Evolutionary conservation across 2,329 filamentous ascomycete genomes (phyloP), one percentile per base, ranked within the genome.

Genomic region (Pseudogymnoascus sp.): DNA sequence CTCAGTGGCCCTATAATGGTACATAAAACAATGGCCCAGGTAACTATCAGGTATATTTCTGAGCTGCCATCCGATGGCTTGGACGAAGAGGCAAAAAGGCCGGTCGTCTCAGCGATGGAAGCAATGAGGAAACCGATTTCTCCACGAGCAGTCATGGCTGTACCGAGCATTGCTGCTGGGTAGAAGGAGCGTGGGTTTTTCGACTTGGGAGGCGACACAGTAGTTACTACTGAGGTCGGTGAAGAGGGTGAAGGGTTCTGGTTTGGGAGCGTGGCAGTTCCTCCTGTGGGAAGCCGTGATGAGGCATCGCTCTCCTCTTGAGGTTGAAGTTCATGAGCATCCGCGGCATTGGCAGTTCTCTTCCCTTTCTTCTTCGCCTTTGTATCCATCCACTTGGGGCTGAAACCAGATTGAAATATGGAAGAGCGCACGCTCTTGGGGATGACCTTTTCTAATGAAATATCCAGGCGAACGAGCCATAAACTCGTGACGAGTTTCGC

Each of bases 71-170:
- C 18, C 16, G 9, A 4, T 34, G 30, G 25, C 18, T 14, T 28
- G 8, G 58, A 64, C 20, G 35, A 58, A 6, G 61, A 22, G n/a
- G 66, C 47, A 6, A 59, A 59, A n/a, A 70, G 61, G 4, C 64
- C 39, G 7, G 32, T 25, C 22, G 35, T 71, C 0, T 76, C 75
- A 0, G 87, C 87, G 0, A 91, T 71, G 0, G 86, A 83, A 1
- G 86, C 85, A 63, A 94, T 90, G 43, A 93, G 71, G 64, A 91
- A 91, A 0, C 89, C 88, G 34, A 93, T 90, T 70, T 94, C 89
- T 0, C 89, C 89, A n/a, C 89, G 79, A 0, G 89, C 84, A 0
- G 88, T 81, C 89, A 93, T 93, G n/a, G 77, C 79, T 16, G 81
- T 76, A 0, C 85, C 85, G 0, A 92, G 73, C 2, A 92, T 84